A percentile compares a stretch with the other conserved stretches of the same genome.
Conservation (phyloP, 179 eudicot genomes). For the Beta macrorhiza region DNA sequence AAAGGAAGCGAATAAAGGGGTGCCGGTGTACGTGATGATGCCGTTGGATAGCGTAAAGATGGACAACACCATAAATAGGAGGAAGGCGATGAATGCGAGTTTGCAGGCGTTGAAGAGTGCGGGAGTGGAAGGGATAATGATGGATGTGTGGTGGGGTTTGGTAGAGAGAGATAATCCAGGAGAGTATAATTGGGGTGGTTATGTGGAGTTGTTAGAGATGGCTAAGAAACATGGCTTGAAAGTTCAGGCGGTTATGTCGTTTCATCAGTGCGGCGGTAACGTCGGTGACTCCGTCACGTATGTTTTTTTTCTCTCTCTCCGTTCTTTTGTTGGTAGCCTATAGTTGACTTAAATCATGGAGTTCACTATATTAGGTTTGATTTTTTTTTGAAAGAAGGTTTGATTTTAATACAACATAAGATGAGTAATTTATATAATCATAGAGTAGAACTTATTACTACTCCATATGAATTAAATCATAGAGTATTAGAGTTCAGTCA, state of each 20-base stretch:
- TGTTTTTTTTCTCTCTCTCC: not conserved
- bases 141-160: conserved; percentile 99
- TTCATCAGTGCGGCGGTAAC: conserved; percentile 94
- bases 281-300: conserved; percentile 94
- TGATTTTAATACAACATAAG: too few species aligned
- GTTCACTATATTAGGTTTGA: too few species aligned
- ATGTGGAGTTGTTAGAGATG: conserved; percentile 74
- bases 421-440: too few species aligned
- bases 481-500: too few species aligned
- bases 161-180: conserved; percentile 86
- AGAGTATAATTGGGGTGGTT: conserved; percentile 88
- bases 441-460: too few species aligned
- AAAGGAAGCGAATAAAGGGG: conserved; percentile 44
- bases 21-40: conserved; percentile 97
- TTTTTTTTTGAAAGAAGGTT: too few species aligned
- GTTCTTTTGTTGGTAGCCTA: too few species aligned
- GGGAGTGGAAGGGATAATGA: conserved; percentile 93
- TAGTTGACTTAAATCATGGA: too few species aligned
- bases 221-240: conserved; percentile 72
- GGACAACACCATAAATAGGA: conserved; percentile 68
- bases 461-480: too few species aligned
- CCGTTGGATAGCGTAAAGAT: conserved; percentile 91
- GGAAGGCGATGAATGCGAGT: conserved; percentile 89
- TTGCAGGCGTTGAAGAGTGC: conserved; percentile 88
- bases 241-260: conserved; percentile 96